Conservation (phyloP, 148 eudicot species). For the Pouteria glomerata region DNA sequence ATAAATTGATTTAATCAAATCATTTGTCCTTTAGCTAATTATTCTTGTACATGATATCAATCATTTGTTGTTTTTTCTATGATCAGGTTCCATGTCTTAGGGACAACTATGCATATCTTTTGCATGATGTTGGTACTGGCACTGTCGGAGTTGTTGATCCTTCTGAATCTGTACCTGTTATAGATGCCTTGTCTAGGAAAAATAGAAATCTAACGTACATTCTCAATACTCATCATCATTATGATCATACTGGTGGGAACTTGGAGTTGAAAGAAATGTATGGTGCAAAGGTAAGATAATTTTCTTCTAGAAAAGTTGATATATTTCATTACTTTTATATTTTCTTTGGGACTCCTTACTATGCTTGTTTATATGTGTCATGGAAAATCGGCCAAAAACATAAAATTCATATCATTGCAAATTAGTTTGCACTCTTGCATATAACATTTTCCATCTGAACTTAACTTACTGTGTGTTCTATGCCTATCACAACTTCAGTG, state of each 20-base stretch:
- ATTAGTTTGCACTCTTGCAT: background rate
- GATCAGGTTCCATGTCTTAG: constrained; percentile 77
- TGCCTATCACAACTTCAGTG: background rate
- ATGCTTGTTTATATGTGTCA: background rate
- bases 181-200: constrained; percentile 58
- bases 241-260: constrained; percentile 93
- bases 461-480: background rate
- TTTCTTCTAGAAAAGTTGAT: constrained; percentile 6
- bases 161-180: constrained; percentile 78
- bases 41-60: background rate
- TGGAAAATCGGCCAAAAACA: background rate
- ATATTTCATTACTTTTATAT: background rate
- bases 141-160: constrained; percentile 95
- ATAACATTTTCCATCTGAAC: background rate
- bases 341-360: background rate
- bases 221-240: constrained; percentile 85
- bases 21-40: background rate
- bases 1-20: background rate
- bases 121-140: constrained; percentile 83
- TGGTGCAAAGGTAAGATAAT: constrained; percentile 79
- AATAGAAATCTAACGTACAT: constrained; percentile 71
- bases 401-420: background rate
- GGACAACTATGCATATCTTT: constrained; percentile 84
- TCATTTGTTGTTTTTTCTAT: constrained; percentile 2
- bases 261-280: constrained; percentile 79